Evolutionary conservation across 345 rosid species (phyloP).

Genomic region (Gynandropsis gynandra): DNA sequence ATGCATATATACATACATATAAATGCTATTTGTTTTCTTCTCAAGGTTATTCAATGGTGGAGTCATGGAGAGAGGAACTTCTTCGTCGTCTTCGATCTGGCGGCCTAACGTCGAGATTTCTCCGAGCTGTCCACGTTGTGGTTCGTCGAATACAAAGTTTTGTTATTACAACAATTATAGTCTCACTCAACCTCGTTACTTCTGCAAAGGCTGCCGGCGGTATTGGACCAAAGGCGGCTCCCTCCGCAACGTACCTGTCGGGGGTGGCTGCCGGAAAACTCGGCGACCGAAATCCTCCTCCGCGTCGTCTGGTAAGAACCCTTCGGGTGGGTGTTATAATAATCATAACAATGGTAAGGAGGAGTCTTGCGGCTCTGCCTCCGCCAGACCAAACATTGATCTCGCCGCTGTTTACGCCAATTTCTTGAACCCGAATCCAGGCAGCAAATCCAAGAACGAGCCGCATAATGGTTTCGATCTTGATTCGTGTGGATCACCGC

Average conservation of each 20-base stretch:
- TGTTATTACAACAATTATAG: conserved; percentile 35
- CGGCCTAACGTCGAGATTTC: conserved; percentile 30
- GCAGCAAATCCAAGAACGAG: background rate
- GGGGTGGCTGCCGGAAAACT: conserved; percentile 31
- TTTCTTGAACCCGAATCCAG: conserved; percentile 26
- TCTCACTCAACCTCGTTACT: conserved; percentile 32
- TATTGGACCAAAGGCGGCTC: conserved; percentile 33
- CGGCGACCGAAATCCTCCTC: conserved; percentile 28
- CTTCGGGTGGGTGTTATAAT: background rate
- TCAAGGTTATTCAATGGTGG: background rate
- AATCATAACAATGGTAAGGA: conserved; percentile 11
- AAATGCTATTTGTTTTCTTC: conserved; percentile 5
- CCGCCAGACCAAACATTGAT: conserved; percentile 24
- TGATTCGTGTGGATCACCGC: no score
- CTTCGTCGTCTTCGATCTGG: conserved; percentile 28
- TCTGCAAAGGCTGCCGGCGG: conserved; percentile 32
- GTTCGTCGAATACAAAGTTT: conserved; percentile 31
- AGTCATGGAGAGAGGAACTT: conserved; percentile 20
- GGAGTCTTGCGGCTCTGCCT: conserved; percentile 15
- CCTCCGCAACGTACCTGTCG: conserved; percentile 29
- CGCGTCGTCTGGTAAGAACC: background rate
- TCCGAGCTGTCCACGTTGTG: conserved; percentile 33
- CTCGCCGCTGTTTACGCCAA: conserved; percentile 33
- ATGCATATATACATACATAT: conserved; percentile 29
- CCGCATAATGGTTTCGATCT: background rate